Conservation (phyloP, 768 basidiomycete species). For the Imleria badia region DNA sequence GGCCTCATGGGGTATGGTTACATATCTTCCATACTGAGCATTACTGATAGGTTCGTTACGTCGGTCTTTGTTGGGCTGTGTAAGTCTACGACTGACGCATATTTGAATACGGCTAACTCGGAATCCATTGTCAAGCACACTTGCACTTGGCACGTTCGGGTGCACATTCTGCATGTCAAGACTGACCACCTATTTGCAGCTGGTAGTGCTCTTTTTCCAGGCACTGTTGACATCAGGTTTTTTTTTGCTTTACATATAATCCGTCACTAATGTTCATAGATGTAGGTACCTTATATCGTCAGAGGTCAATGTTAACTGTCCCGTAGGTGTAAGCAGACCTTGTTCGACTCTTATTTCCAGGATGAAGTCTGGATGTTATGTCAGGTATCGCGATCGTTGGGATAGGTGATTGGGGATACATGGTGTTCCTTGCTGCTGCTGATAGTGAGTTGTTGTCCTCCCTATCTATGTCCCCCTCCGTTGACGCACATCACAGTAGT, state of each 20-base stretch:
- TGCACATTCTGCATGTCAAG: not conserved
- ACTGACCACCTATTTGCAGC: constrained; percentile 3
- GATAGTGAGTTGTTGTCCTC: constrained; percentile 15
- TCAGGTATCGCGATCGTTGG: not conserved
- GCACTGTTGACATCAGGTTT: constrained; percentile 7
- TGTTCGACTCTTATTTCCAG: not conserved
- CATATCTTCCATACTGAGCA: not conserved
- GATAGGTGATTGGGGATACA: no score
- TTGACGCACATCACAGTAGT: constrained; percentile 7
- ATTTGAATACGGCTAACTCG: not conserved
- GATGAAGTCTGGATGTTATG: not conserved
- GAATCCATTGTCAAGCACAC: not conserved
- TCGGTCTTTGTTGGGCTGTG: no score
- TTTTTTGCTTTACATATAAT: not conserved
- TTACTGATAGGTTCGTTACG: constrained; percentile 16
- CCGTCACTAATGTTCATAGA: not conserved
- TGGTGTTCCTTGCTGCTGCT: constrained; percentile 8
- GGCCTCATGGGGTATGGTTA: no score
- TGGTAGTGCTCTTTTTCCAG: constrained; percentile 1
- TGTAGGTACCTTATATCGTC: not conserved
- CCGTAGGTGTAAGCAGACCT: constrained; percentile 6
- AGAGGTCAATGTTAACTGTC: not conserved
- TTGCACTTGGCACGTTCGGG: constrained; percentile 5
- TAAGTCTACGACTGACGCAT: not conserved
- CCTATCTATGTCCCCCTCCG: not conserved